A percentile compares a stretch with the other conserved stretches of the same genome.
Evolutionary conservation across 352 stramenopile species (phyloP).

Genomic region (Phytophthora fragariae): DNA sequence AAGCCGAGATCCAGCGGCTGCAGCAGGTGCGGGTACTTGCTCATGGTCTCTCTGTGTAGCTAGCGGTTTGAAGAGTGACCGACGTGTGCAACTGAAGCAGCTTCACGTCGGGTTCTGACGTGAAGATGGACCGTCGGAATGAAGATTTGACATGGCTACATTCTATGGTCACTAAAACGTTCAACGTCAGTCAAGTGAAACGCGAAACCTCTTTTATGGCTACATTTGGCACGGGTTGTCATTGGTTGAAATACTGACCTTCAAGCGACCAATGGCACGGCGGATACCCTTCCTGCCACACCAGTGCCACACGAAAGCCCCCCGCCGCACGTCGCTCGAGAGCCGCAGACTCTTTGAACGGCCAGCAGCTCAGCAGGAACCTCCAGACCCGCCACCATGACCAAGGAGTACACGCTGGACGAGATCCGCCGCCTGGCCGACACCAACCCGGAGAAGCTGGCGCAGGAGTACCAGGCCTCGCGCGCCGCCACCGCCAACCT

Average conservation of each 20-base stretch:
- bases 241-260: not conserved
- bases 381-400: conserved; percentile 44
- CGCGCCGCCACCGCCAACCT: conserved; percentile 72
- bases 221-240: too few relatives aligned
- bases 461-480: conserved; percentile 75
- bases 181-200: too few relatives aligned
- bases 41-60: conserved; percentile 33
- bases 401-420: conserved; percentile 82
- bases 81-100: not conserved
- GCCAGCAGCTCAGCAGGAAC: conserved; percentile 29
- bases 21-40: conserved; percentile 83
- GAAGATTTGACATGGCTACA: not conserved
- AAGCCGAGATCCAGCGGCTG: conserved; percentile 83
- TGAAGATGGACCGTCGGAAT: conserved; percentile 16
- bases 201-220: too few relatives aligned
- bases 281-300: not conserved
- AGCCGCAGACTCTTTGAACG: conserved; percentile 39
- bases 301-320: not conserved
- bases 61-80: not conserved
- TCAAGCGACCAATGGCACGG: not conserved
- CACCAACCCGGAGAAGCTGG: conserved; percentile 74
- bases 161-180: too few relatives aligned
- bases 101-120: conserved; percentile 25
- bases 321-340: conserved; percentile 20
- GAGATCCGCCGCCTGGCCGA: conserved; percentile 83